Conservation (phyloP, 1,139 yeast species). For the Candida freyschussii region DNA sequence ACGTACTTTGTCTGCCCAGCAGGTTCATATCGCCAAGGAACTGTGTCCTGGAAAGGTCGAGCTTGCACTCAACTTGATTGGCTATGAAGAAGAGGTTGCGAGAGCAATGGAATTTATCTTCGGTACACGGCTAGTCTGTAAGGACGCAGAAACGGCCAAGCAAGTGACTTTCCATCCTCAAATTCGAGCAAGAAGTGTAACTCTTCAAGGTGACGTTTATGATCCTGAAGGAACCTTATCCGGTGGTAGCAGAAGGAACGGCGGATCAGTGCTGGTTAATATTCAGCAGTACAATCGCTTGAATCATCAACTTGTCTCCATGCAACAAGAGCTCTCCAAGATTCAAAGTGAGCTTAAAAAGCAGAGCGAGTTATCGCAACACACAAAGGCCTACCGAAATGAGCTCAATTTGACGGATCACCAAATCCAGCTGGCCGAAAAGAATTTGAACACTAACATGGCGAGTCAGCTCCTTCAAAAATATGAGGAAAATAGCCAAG, state of each 20-base stretch:
- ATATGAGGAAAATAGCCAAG: slow-evolving; percentile 43
- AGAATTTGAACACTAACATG: slow-evolving; percentile 57
- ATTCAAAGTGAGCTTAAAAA: slow-evolving; percentile 39
- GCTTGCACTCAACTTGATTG: slow-evolving; percentile 74
- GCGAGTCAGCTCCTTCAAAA: slow-evolving; percentile 46
- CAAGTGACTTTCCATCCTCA: slow-evolving; percentile 80
- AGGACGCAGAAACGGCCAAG: slow-evolving; percentile 85
- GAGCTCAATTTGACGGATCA: slow-evolving; percentile 63
- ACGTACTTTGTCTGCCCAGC: slow-evolving; percentile 39
- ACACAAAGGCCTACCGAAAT: slow-evolving; percentile 58
- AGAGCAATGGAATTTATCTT: slow-evolving; percentile 91
- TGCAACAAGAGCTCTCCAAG: slow-evolving; percentile 37
- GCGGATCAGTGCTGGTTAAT: slow-evolving; percentile 54
- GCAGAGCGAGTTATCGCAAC: slow-evolving; percentile 44
- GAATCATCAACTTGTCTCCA: slow-evolving; percentile 35
- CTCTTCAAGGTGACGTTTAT: slow-evolving; percentile 88
- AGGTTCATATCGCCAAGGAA: slow-evolving; percentile 56
- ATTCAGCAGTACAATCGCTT: slow-evolving; percentile 67
- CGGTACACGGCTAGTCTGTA: slow-evolving; percentile 81
- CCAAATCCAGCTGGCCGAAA: slow-evolving; percentile 57
- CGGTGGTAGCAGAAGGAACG: slow-evolving; percentile 78
- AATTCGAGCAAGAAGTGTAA: slow-evolving; percentile 80
- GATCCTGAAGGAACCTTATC: slow-evolving; percentile 96
- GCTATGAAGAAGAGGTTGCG: slow-evolving; percentile 62
- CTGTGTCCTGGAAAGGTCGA: slow-evolving; percentile 83